These are phyloP conservation scores for Globisporangium uncinulatum DNA, from an alignment of 352 stramenopile species.

Conservation along the genomic window DNA sequence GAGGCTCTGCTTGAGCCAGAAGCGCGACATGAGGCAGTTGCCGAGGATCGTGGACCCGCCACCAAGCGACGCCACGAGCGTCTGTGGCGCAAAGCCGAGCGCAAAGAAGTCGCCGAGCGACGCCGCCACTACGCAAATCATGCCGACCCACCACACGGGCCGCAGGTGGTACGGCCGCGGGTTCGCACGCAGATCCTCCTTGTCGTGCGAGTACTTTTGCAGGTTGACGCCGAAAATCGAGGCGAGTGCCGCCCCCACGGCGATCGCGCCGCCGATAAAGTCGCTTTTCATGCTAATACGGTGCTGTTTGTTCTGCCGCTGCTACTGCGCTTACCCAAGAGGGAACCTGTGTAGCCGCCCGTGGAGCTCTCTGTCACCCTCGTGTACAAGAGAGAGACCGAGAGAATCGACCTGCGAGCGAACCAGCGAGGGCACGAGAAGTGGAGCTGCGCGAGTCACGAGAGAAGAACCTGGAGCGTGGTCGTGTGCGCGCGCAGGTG, in stretches of 20 bases:
- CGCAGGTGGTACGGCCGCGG: conserved; percentile 76
- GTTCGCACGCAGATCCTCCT: conserved; percentile 66
- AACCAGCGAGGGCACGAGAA: too few relatives aligned
- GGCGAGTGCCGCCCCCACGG: conserved; percentile 61
- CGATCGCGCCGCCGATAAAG: conserved; percentile 74
- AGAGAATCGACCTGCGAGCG: too few relatives aligned
- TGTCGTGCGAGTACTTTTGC: conserved; percentile 89
- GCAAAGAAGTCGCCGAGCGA: conserved; percentile 84
- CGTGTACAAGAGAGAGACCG: too few relatives aligned
- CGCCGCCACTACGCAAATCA: conserved; percentile 78
- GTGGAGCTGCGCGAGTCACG: too few relatives aligned
- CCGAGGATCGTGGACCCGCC: conserved; percentile 79
- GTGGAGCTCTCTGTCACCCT: too few relatives aligned
- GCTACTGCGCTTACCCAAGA: not conserved
- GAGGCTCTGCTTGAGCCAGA: conserved; percentile 83
- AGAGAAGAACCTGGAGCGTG: not conserved
- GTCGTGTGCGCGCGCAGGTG: not conserved
- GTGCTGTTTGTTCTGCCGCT: not conserved
- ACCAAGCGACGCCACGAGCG: conserved; percentile 75
- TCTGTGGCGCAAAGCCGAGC: conserved; percentile 84
- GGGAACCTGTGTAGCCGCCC: not conserved
- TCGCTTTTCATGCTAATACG: conserved; percentile 48
- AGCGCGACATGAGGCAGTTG: conserved; percentile 82
- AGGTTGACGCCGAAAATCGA: conserved; percentile 90
- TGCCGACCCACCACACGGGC: conserved; percentile 86